Evolutionary conservation across 2,329 filamentous ascomycete species (phyloP).

Genomic region (Dothiorella sarmentorum): DNA sequence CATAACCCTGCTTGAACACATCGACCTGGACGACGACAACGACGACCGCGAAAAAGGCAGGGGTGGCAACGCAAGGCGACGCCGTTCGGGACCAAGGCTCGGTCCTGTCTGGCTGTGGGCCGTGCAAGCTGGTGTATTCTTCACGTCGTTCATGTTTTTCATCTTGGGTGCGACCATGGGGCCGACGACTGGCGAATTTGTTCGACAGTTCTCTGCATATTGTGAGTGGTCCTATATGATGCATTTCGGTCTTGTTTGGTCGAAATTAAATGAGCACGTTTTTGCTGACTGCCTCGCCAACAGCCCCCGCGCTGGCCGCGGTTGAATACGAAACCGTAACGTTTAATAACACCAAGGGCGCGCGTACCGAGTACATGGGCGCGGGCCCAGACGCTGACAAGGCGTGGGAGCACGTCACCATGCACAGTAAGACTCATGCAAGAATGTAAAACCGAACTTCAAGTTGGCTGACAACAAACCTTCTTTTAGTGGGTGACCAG

Average conservation of each 20-base stretch:
- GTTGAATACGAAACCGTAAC: not conserved
- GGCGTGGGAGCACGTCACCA: conserved; percentile 55
- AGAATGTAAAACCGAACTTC: no score
- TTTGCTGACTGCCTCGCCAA: not conserved
- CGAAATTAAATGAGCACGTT: not conserved
- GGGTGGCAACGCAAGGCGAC: not conserved
- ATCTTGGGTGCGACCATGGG: not conserved
- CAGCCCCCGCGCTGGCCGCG: conserved; percentile 11
- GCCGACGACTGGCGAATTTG: not conserved
- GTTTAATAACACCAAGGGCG: conserved; percentile 8
- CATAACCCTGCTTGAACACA: not conserved
- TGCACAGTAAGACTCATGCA: conserved; percentile 34
- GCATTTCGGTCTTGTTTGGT: no score
- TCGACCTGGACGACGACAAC: not conserved
- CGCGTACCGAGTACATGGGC: conserved; percentile 48
- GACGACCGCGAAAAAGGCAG: not conserved
- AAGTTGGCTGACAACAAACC: no score
- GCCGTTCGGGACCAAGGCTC: no score
- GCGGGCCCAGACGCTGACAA: conserved; percentile 55
- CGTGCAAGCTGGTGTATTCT: conserved; percentile 3
- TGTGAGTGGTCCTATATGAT: conserved; percentile 5
- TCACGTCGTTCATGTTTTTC: conserved; percentile 12
- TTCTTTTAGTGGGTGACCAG: conserved; percentile 62
- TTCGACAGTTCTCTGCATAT: conserved; percentile 5
- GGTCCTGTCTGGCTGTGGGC: conserved; percentile 16